These are phyloP conservation scores for Arctium lappa DNA, from an alignment of 129 eudicot genomes.

Conservation along the genomic window DNA sequence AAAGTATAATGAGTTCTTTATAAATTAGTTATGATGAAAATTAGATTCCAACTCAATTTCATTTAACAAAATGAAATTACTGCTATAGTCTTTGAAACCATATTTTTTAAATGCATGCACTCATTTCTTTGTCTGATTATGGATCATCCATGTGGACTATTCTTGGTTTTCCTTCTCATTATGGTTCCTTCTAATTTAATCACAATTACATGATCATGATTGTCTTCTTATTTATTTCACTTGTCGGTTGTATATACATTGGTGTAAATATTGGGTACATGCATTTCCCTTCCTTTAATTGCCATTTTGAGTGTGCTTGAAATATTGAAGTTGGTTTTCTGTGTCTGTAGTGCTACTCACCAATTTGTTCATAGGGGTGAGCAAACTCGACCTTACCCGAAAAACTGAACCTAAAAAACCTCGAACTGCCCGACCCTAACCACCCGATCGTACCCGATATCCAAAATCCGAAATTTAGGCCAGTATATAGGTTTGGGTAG, in stretches of 20 bases:
- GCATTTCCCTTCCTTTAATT: background rate
- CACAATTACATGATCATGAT: background rate
- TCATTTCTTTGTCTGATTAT: background rate
- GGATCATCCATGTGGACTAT: background rate
- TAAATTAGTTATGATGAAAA: background rate
- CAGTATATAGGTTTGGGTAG: no score
- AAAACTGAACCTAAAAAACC: no score
- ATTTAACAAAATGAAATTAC: background rate
- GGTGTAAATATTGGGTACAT: background rate
- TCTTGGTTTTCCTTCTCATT: background rate
- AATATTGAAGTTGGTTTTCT: conserved; percentile 13
- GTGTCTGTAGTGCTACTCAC: conserved; percentile 78
- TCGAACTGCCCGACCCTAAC: no score
- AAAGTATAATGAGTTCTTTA: no score
- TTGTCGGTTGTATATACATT: background rate
- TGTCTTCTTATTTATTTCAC: background rate
- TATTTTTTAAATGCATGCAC: background rate
- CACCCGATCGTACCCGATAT: no score
- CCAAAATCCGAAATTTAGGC: no score
- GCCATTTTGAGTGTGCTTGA: background rate
- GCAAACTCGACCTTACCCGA: no score
- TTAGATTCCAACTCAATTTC: background rate
- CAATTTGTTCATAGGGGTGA: conserved; percentile 43
- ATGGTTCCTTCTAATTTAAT: background rate
- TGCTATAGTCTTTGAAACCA: background rate